phyloP scores from a whole-genome alignment of 2,329 filamentous ascomycete genomes.

The Hypoxylon sp. region DNA sequence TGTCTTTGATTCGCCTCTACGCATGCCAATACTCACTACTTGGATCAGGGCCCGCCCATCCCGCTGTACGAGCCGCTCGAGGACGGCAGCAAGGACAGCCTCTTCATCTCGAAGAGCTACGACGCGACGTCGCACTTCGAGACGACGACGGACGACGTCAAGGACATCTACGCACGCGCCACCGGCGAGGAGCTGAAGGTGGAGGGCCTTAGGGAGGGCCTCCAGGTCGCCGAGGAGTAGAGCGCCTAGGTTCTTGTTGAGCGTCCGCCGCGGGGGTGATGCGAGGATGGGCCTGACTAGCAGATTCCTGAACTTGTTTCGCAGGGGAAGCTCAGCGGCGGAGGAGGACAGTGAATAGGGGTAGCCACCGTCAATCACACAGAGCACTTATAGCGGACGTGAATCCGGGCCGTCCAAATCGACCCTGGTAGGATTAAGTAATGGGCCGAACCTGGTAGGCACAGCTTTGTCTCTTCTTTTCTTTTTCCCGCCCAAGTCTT shows the following conservation, averaged over 20 bases:
- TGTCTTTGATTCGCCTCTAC: background rate
- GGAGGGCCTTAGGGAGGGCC: slow-evolving; percentile 82
- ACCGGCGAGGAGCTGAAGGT: slow-evolving; percentile 87
- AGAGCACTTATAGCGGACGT: background rate
- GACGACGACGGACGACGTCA: slow-evolving; percentile 88
- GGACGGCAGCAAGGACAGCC: slow-evolving; percentile 83
- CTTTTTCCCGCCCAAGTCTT: background rate
- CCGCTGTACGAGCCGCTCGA: slow-evolving; percentile 92
- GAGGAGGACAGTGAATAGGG: background rate
- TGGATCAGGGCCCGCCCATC: slow-evolving; percentile 76
- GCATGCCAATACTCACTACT: slow-evolving; percentile 7
- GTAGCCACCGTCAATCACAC: background rate
- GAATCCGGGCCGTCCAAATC: background rate
- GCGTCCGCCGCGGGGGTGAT: background rate
- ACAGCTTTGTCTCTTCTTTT: background rate
- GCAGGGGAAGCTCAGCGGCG: background rate
- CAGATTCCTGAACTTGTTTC: background rate
- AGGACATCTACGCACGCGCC: slow-evolving; percentile 87
- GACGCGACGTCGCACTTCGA: slow-evolving; percentile 98
- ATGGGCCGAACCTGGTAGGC: background rate
- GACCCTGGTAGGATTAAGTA: background rate
- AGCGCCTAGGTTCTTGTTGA: background rate
- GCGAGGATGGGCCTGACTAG: background rate
- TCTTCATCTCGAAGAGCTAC: slow-evolving; percentile 99
- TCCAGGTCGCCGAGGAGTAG: slow-evolving; percentile 75